Evolutionary conservation across 2,329 filamentous ascomycete species (phyloP), one percentile per base, ranked within the genome.

Genomic region (Cadophora malorum): DNA sequence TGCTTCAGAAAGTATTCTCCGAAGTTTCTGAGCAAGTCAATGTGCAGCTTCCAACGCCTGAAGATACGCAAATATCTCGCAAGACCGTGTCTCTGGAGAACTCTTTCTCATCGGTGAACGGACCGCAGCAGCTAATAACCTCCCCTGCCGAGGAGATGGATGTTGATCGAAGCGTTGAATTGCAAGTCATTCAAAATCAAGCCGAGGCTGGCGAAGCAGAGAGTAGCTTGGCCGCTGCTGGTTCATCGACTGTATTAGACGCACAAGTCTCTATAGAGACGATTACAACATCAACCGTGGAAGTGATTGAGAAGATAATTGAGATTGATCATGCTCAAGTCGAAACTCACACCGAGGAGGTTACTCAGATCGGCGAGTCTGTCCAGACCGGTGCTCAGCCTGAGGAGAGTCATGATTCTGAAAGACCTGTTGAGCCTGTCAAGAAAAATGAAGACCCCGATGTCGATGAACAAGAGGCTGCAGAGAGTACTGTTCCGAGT

Each of bases 21-120:
- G 21, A 53, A 23, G 28, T 33, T 52, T 16, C 59, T 21, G 31
- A 60, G 14, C 25, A 55, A 35, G 53, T 19, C 12, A 72, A 69
- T 47, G 62, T 12, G 2, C 75, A 76, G 63, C 68, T 75, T 25
- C 73, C 71, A 55, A 75, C 74, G 2, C 75, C 74, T n/a, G 72
- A 73, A 63, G 70, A 71, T 61, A 76, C 75, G 1, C 75, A 76
- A 53, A 16, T 63, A 31, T 67, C 69, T 6, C 47, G 69, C 41
- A 66, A 64, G 45, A 12, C 67, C 2, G 21, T 69, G 19, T 70
- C 69, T 19, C 9, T 69, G 14, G 69, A 71, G 19, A 38, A 52
- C 16, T 73, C 70, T 5, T 70, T 73, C 49, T 58, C 65, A 3
- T 65, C 56, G 12, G 41, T 41, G 6, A 58, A 59, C n/a, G 50